phyloP scores from a whole-genome alignment of 106 monocot genomes.

The Alisma plantagoaquatica region DNA sequence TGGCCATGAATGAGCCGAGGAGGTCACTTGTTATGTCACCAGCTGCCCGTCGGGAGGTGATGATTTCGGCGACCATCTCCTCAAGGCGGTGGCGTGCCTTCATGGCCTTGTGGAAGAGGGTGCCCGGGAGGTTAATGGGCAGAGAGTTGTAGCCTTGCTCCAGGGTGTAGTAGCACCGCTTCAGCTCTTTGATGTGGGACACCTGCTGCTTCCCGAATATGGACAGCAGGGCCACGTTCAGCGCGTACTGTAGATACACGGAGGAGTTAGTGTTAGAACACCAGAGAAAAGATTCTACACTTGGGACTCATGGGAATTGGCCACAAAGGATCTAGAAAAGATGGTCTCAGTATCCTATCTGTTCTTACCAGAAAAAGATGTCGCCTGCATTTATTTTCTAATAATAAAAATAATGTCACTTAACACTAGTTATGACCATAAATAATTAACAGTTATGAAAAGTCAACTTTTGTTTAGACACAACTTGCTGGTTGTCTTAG shows the following conservation, averaged over 20 bases:
- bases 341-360: background rate
- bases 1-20: slow-evolving; percentile 73
- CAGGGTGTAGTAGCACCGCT: slow-evolving; percentile 62
- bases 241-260: slow-evolving; percentile 59
- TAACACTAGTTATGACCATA: background rate
- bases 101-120: slow-evolving; percentile 85
- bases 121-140: slow-evolving; percentile 90
- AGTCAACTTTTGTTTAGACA: too few relatives aligned
- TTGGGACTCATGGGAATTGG: too few relatives aligned
- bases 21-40: slow-evolving; percentile 28
- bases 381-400: background rate
- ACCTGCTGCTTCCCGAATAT: slow-evolving; percentile 69
- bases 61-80: slow-evolving; percentile 37
- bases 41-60: slow-evolving; percentile 36
- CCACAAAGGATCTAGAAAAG: background rate
- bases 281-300: slow-evolving; percentile 4
- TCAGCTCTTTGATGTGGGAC: slow-evolving; percentile 49
- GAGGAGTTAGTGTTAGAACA: too few relatives aligned
- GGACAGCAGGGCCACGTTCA: slow-evolving; percentile 74
- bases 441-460: too few relatives aligned
- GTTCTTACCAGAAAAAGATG: background rate
- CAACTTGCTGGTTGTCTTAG: too few relatives aligned
- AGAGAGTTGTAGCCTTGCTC: slow-evolving; percentile 96
- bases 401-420: background rate
- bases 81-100: slow-evolving; percentile 50